Percentiles rank a stretch among this genome's conserved stretches.
phyloP scores from a whole-genome alignment of 2,329 filamentous ascomycete species.

The Pseudogymnoascus pannorum region DNA sequence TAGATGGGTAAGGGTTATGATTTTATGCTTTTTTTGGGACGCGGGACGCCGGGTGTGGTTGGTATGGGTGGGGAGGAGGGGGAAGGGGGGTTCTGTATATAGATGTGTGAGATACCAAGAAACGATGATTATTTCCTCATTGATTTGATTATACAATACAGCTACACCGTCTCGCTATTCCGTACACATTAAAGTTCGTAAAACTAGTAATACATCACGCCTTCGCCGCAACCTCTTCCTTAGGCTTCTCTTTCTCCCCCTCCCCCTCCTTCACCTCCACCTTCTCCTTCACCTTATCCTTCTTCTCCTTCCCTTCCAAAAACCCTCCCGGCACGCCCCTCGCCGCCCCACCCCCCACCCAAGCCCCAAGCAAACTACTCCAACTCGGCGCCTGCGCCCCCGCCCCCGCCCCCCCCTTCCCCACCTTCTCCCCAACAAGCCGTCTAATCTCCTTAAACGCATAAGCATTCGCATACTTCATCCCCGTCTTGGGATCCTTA shows the following conservation, averaged over 20 bases:
- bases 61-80: background rate
- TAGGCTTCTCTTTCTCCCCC: background rate
- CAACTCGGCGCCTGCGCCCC: background rate
- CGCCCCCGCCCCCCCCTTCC: too few relatives aligned
- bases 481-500: slow-evolving; percentile 73
- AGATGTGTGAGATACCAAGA: background rate
- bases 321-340: background rate
- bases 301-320: background rate
- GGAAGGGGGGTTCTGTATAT: background rate
- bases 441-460: slow-evolving; percentile 79
- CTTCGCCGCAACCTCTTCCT: background rate
- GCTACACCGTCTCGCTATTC: background rate
- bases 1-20: slow-evolving; percentile 13
- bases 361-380: background rate
- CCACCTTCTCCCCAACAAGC: slow-evolving; percentile 38
- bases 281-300: background rate
- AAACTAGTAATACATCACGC: background rate
- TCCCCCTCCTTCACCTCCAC: background rate
- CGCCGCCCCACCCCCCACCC: background rate
- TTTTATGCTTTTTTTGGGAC: background rate
- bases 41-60: background rate
- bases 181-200: background rate
- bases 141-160: too few relatives aligned
- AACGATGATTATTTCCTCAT: background rate
- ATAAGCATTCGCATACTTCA: slow-evolving; percentile 70